Evolutionary conservation across 164 flowering plant genomes (phyloP), one percentile per base, ranked within the genome.

Genomic region (Sedum album): DNA sequence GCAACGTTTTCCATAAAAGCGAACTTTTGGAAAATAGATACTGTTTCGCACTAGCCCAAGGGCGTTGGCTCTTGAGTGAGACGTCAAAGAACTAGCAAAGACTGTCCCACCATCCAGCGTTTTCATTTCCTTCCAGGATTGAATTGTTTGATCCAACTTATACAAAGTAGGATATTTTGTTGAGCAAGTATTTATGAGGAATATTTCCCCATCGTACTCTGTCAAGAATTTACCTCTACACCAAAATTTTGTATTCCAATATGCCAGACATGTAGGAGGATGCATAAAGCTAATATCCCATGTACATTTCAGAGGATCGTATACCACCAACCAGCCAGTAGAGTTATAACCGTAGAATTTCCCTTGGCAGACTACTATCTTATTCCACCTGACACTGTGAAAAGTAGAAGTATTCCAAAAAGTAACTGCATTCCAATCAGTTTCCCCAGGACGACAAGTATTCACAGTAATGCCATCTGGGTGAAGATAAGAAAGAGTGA

Each of bases 351-450:
- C 41, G 68, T 66, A 66, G 46, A 66, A 66, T 4, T 28, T n/a
- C 28, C 68, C 68, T 20, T 26, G 41, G 55, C 68, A n/a, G 49
- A 66, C n/a, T 11, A 66, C 53, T 21, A 66, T 8, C 31, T 66
- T 38, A 28, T 42, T 41, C 49, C 30, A 41, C 18, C 21, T 26
- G 30, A 20, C 11, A 9, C 31, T 25, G 0, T 0, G 15, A 39
- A 41, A 41, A 46, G 8, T 15, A 28, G 5, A 10, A n/a, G 1
- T 53, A 26, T 25, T 26, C 53, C 18, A 4, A 28, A 23, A 38
- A 20, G 7, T 28, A 2, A 36, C 42, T 2, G 14, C 17, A n/a
- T 33, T 42, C 33, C 33, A 39, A 5, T 66, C 46, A 25, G 51
- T 39, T 8, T 7, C 53, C 26, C 68, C 68, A 41, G n/a, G 18